Evolutionary conservation across 257 asterid genomes (phyloP), one percentile per base, ranked within the genome.

Genomic region (Lycium barbarum): DNA sequence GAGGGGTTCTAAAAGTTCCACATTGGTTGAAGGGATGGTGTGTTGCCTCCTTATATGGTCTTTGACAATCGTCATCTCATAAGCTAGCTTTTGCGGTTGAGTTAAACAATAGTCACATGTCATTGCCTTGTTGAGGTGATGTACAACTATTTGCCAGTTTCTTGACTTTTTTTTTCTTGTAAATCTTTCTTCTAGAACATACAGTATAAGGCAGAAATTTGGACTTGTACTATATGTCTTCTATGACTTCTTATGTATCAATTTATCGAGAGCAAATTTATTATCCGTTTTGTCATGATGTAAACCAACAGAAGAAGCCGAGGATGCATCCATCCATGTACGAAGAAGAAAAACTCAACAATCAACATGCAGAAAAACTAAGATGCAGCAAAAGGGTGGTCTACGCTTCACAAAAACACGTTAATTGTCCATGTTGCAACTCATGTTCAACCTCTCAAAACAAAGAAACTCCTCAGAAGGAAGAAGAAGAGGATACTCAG

Each of bases 291-390:
- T 76, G 22, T 51, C 82, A 51, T 49, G 62, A 76, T 51, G 22
- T 85, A 49, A 78, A 88, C 80, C 89, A 85, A 86, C 93, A 85
- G 88, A 95, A 92, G 89, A 94, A 86, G 90, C 84, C 40, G 53
- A 90, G 90, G 89, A 90, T 93, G 93, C 90, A 87, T 87, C 97
- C 98, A 86, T 89, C 93, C 38, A 90, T 91, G 93, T 93, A 94
- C 10, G 93, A 91, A 79, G 94, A 91, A 18, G 83, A 84, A 38
- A 83, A 57, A 68, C 84, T 45, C 62, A 76, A 84, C 62, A 88
- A 67, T 78, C 89, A 71, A 62, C 70, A 90, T 66, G 83, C 84
- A 8, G 93, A 88, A 85, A 92, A 87, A 82, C 84, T 86, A 84
- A 89, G 97, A 82, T 78, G 87, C 92, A 87, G 96, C 84, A 91